Base-by-base conservation (phyloP, 192 early-diverging fungal species). In the Rhizophagus clarus region DNA sequence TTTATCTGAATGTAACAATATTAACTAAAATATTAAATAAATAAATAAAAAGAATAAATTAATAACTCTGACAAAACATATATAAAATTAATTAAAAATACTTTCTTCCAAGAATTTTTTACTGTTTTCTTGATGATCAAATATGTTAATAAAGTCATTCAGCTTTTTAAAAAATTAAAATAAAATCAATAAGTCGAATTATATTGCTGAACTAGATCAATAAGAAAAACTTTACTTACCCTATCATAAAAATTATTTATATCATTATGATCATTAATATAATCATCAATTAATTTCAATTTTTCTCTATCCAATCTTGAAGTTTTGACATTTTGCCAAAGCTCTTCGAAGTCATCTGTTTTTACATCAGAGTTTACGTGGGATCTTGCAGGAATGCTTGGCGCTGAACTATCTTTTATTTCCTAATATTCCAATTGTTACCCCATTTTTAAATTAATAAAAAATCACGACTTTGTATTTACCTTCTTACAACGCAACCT, bases 401-500 rank as follows among this genome's bases (percentile, higher is more conserved):
- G 1, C 37, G 12, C 11, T 26, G 32, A 72, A 28, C 8, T 37
- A 11, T 45, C 32, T 24, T 45, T 45, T 47, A 72, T 20, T 45
- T 11, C 28, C n/a, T 24, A n/a, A 7, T 45, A 45, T 45, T 45
- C 9, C 42, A 11, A 45, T 45, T 32, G 22, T 34, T 42, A 72
- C 0, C 11, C 40, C 14, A 11, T 24, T 10, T 47, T 45, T 26
- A 14, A 37, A 45, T 28, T 34, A 47, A 15, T 0, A 26, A 20
- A 45, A 17, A 32, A 45, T 10, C 67, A 45, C 20, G 20, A 29
- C 47, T 66, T 45, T 5, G 34, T 56, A 56, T 56, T 20, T 76
- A 84, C 79, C 80, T 84, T 82, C 70, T 81, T 24, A 79, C 84
- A 84, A 60, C 88, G 79, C 37, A 88, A 83, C 3, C 87, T 77